phyloP scores from a whole-genome alignment of 148 eudicot species.

The Vaccinium macrocarpon region DNA sequence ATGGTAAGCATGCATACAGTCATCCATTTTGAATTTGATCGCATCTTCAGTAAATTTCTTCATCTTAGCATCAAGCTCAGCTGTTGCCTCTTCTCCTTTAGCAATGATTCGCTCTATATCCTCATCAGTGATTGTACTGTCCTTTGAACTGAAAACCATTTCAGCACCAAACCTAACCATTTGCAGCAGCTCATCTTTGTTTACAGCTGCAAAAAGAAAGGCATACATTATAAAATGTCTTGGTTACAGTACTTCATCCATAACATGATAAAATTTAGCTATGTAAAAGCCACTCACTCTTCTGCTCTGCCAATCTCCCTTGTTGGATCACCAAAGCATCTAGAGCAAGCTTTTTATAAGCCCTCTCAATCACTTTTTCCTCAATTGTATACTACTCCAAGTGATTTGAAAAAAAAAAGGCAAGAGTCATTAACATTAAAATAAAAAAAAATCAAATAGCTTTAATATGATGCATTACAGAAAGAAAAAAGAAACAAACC shows the following conservation, averaged over 20 bases:
- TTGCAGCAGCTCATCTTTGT: constrained; percentile 96
- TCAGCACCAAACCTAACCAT: constrained; percentile 99
- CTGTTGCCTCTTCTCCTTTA: constrained; percentile 58
- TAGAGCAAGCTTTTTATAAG: constrained; percentile 97
- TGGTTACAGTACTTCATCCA: neutral
- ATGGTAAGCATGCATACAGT: constrained; percentile 49
- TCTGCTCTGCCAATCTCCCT: constrained; percentile 95
- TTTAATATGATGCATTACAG: neutral
- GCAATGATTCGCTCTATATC: constrained; percentile 96
- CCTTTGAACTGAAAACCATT: constrained; percentile 20
- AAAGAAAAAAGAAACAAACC: constrained; percentile 31
- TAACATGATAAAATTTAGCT: neutral
- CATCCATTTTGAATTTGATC: constrained; percentile 96
- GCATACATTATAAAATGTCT: neutral
- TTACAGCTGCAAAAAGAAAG: constrained; percentile 72
- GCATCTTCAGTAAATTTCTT: constrained; percentile 99
- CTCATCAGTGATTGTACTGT: constrained; percentile 93
- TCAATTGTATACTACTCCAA: constrained; percentile 76
- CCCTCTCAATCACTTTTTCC: constrained; percentile 97
- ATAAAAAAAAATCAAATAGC: neutral
- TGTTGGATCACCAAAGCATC: constrained; percentile 99
- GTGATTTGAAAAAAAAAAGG: neutral
- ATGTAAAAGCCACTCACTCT: constrained; percentile 48
- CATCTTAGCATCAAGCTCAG: constrained; percentile 86
- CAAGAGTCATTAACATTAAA: neutral